A percentile compares a stretch with the other conserved stretches of the same genome.
Conservation (phyloP, 2,329 filamentous ascomycete genomes). For the Balansia obtecta region DNA sequence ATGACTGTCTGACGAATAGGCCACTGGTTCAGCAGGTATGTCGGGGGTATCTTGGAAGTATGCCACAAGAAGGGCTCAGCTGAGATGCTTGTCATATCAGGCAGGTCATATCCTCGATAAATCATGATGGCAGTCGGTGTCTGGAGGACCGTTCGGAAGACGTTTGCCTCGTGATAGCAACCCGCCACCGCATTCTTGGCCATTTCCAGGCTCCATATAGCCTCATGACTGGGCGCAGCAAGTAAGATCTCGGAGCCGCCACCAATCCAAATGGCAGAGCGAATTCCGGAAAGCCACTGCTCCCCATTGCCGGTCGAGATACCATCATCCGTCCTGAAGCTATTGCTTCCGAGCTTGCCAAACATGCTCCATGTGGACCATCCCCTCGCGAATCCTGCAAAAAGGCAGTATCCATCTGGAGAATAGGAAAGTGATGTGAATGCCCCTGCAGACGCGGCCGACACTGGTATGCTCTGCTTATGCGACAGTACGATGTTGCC, state of each 20-base stretch:
- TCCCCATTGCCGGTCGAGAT: constrained; percentile 60
- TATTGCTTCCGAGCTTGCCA: constrained; percentile 76
- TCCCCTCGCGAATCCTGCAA: constrained; percentile 82
- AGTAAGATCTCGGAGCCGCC: constrained; percentile 79
- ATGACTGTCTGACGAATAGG: constrained; percentile 79
- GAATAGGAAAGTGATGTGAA: constrained; percentile 75
- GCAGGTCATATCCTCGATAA: constrained; percentile 85
- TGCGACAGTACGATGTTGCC: constrained; percentile 88
- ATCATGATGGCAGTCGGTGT: constrained; percentile 82
- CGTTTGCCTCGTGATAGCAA: constrained; percentile 83
- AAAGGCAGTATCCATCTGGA: constrained; percentile 90
- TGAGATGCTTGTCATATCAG: constrained; percentile 82
- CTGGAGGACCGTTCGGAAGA: constrained; percentile 79
- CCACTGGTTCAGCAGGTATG: constrained; percentile 86
- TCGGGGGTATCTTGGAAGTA: constrained; percentile 70
- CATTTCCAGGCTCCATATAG: constrained; percentile 81
- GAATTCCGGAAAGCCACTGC: constrained; percentile 70
- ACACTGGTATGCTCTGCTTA: constrained; percentile 56
- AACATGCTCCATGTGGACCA: constrained; percentile 98
- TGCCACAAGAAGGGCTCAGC: constrained; percentile 94
- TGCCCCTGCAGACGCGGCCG: constrained; percentile 52
- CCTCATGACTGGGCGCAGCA: constrained; percentile 56
- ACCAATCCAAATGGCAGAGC: constrained; percentile 73
- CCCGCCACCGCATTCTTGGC: constrained; percentile 86
- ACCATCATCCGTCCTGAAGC: constrained; percentile 58